Percentiles rank a stretch among this genome's conserved stretches.
phyloP scores from a whole-genome alignment of 139 green algal species.

The Tetradesmus obliquus region DNA sequence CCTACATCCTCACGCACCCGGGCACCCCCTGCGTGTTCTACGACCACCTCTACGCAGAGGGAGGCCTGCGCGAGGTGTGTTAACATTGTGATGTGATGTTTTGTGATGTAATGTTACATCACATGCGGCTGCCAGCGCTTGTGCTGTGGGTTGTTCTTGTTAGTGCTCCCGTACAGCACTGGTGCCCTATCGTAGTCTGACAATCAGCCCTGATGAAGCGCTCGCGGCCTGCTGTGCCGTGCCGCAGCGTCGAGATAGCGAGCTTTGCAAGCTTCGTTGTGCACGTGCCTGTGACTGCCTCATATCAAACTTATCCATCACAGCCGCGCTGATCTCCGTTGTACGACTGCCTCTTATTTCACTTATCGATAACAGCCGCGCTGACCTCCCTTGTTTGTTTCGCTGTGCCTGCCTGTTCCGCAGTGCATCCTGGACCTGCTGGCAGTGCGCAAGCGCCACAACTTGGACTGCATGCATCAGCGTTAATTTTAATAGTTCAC shows the following conservation, averaged over 20 bases:
- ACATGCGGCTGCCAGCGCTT: background rate
- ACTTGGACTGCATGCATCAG: no score
- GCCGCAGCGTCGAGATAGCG: no score
- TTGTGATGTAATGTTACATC: background rate
- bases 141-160: no score
- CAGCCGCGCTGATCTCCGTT: no score
- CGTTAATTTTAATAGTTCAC: no score
- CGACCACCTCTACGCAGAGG: slow-evolving; percentile 79
- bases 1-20: slow-evolving; percentile 96
- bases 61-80: slow-evolving; percentile 25
- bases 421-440: slow-evolving; percentile 68
- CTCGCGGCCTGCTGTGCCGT: no score
- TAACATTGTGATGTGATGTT: background rate
- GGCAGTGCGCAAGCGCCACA: background rate
- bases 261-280: background rate
- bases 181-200: no score
- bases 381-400: background rate
- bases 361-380: background rate
- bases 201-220: no score
- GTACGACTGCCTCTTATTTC: background rate
- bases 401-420: background rate
- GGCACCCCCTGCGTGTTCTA: slow-evolving; percentile 94
- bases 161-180: no score
- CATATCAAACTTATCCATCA: background rate
- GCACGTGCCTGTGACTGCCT: background rate